Conservation (phyloP, 2,329 filamentous ascomycete genomes). For the Chaetomium strumarium region DNA sequence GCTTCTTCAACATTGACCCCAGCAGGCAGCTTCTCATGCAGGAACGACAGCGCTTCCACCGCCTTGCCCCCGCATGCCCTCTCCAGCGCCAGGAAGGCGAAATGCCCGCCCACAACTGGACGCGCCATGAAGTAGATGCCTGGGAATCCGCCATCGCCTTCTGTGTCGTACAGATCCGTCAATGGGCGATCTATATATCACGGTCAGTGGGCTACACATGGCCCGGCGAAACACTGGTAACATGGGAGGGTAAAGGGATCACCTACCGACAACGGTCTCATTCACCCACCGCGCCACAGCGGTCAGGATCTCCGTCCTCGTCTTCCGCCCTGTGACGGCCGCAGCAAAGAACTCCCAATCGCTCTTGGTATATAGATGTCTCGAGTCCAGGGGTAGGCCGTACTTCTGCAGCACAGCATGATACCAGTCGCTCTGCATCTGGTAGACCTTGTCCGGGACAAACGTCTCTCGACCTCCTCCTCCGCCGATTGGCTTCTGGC, state of each 20-base stretch:
- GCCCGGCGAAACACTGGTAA: background rate
- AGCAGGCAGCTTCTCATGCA: conserved; percentile 35
- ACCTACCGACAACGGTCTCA: conserved; percentile 62
- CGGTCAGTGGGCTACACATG: background rate
- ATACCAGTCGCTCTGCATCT: conserved; percentile 77
- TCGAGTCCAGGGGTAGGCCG: conserved; percentile 73
- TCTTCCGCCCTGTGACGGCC: conserved; percentile 63
- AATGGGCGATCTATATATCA: conserved; percentile 62
- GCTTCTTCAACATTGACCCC: conserved; percentile 32
- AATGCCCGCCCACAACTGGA: conserved; percentile 80
- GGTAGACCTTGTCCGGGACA: conserved; percentile 70
- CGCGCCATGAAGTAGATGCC: conserved; percentile 71
- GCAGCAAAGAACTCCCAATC: conserved; percentile 91
- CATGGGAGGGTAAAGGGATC: background rate
- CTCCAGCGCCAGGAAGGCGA: conserved; percentile 76
- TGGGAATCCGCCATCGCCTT: conserved; percentile 69
- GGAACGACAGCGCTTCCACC: conserved; percentile 48
- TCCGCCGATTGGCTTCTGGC: conserved; percentile 23
- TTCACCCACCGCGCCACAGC: conserved; percentile 77
- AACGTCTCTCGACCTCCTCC: conserved; percentile 39
- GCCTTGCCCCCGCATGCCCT: conserved; percentile 69
- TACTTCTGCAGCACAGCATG: conserved; percentile 71
- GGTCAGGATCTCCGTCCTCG: conserved; percentile 65
- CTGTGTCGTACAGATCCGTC: conserved; percentile 77
- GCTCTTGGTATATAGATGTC: conserved; percentile 80